Base-by-base conservation (phyloP, 805 yeast species). In the Sugiyamaella chiloensis region DNA sequence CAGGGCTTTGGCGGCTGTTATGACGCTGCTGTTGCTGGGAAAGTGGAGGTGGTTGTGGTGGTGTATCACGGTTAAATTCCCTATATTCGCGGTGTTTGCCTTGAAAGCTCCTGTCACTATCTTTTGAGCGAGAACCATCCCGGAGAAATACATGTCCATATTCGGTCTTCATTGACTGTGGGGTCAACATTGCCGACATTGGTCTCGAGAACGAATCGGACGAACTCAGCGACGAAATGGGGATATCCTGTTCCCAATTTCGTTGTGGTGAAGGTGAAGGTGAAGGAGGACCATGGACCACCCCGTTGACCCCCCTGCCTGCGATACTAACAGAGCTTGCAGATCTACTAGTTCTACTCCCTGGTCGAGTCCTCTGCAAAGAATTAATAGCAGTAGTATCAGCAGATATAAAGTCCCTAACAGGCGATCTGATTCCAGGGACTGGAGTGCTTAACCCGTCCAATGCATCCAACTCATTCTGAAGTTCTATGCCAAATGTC, bases 1-100 rank as follows among this genome's bases (percentile, higher is more conserved):
- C 58, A 1, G 49, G 49, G 14, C 52, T 46, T 37, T 54, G 60
- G 17, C 54, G 50, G 1, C 57, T 44, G 23, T 34, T 46, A 3
- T 35, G 11, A 5, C 32, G 20, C 7, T 24, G 16, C 7, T 23
- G 19, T 12, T 14, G 16, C 9, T 21, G 24, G 11, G 24, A 14
- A 16, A 8, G 14, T 12, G 14, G 17, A n/a, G 35, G 14, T n/a
- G 32, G 9, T 17, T 20, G 40, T 17, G 47, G 47, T 8, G 42
- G 35, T 17, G 20, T 36, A n/a, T 34, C 42, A 20, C 21, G 42
- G 21, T 44, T 36, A 31, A 17, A 37, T 16, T 29, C 30, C 37
- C 8, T 32, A 21, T 2, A n/a, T 8, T n/a, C n/a, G 37, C 2
- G 19, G 37, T 11, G 37, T 32, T 32, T 12, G 37, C 19, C 16